Evolutionary conservation across 768 basidiomycete genomes (phyloP).

Genomic region (Agrocybe praecox): DNA sequence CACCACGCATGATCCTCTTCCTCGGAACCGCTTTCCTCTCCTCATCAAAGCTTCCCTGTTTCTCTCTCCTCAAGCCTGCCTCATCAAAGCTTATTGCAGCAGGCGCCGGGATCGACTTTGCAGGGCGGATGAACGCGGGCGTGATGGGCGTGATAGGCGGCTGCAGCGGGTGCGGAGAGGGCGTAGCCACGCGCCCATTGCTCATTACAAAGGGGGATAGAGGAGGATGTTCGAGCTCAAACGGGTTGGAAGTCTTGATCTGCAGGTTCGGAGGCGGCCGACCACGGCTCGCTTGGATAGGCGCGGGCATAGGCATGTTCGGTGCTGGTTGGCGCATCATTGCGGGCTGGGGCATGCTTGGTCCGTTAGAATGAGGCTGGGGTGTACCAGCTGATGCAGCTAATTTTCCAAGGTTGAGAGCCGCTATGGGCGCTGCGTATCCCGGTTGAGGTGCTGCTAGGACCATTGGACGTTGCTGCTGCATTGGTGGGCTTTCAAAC

Average conservation of each 20-base stretch:
- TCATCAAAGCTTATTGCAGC: conserved; percentile 6
- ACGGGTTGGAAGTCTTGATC: conserved; percentile 3
- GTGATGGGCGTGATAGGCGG: conserved; percentile 80
- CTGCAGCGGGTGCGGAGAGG: conserved; percentile 71
- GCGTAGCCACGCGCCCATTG: conserved; percentile 25
- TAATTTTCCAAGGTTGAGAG: conserved; percentile 46
- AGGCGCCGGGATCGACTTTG: conserved; percentile 3
- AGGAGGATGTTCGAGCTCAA: conserved; percentile 7
- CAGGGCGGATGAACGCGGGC: conserved; percentile 75
- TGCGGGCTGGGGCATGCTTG: conserved; percentile 6
- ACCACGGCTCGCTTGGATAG: not conserved
- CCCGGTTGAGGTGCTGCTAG: conserved; percentile 76
- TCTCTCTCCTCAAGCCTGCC: conserved; percentile 3
- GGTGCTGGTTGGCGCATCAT: not conserved
- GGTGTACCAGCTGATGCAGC: not conserved
- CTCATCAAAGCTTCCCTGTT: not conserved
- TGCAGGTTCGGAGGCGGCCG: not conserved
- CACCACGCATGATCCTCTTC: conserved; percentile 68
- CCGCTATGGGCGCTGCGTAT: conserved; percentile 71
- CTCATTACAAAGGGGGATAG: conserved; percentile 1
- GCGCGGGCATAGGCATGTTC: not conserved
- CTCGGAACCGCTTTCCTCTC: conserved; percentile 4
- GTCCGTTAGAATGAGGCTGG: conserved; percentile 8
- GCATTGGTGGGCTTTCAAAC: not conserved
- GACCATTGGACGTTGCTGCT: conserved; percentile 22